Evolutionary conservation across 2,329 filamentous ascomycete genomes (phyloP).

Genomic region (Alternaria angustiovoidea): DNA sequence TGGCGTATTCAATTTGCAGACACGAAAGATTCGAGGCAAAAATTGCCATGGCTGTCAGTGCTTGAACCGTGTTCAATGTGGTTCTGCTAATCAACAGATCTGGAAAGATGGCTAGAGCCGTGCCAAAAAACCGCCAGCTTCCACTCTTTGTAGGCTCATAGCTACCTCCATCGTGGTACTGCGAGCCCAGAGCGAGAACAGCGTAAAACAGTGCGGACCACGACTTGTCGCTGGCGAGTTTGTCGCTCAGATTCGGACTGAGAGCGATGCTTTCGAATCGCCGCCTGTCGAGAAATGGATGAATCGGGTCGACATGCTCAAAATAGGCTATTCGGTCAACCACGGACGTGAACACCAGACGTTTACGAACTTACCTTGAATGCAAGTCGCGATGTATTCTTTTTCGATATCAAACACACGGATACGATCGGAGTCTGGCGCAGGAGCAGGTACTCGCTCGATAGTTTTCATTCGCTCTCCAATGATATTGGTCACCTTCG

Average conservation of each 20-base stretch:
- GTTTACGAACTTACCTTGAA: not conserved
- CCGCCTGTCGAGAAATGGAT: not conserved
- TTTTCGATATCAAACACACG: not conserved
- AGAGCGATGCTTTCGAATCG: not conserved
- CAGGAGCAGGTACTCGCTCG: not conserved
- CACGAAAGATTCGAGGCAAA: not conserved
- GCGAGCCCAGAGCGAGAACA: not conserved
- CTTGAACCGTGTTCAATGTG: not conserved
- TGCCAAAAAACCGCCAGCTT: not conserved
- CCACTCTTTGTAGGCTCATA: not conserved
- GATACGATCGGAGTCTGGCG: not conserved
- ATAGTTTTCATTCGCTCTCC: not conserved
- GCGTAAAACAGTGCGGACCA: not conserved
- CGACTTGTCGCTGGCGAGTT: not conserved
- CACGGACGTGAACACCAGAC: not conserved
- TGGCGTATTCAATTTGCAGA: not conserved
- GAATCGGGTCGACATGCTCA: not conserved
- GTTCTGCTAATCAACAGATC: not conserved
- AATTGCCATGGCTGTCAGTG: not conserved
- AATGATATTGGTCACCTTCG: not conserved
- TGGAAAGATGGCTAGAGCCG: not conserved
- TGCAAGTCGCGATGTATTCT: not conserved
- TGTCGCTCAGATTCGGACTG: not conserved
- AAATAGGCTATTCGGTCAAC: not conserved
- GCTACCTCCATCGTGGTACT: not conserved